phyloP scores from a whole-genome alignment of 2,329 filamentous ascomycete genomes.

The Fusarium metavorans region DNA sequence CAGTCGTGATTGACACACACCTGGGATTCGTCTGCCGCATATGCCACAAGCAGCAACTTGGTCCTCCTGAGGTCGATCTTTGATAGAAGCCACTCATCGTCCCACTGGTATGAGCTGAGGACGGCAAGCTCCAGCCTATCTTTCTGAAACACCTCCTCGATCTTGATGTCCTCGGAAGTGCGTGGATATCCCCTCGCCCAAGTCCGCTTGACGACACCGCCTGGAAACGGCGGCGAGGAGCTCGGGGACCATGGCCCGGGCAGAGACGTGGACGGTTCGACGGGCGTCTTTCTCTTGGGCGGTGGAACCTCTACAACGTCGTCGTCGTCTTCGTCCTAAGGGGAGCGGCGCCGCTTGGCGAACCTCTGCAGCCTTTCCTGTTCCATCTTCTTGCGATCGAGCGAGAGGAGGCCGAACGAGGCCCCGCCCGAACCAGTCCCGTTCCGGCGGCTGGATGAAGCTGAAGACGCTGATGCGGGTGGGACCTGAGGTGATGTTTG shows the following conservation, averaged over 20 bases:
- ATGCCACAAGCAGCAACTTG: slow-evolving; percentile 71
- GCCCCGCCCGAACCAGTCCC: slow-evolving; percentile 31
- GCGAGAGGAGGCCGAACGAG: slow-evolving; percentile 58
- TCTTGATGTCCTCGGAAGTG: slow-evolving; percentile 79
- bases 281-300: slow-evolving; percentile 40
- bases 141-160: slow-evolving; percentile 87
- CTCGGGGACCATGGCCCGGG: slow-evolving; percentile 2
- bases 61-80: slow-evolving; percentile 75
- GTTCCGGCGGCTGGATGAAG: slow-evolving; percentile 29
- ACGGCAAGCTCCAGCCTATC: slow-evolving; percentile 79
- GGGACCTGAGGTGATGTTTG: slow-evolving; percentile 38
- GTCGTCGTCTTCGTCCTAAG: slow-evolving; percentile 39
- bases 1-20: slow-evolving; percentile 52
- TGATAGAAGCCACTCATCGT: slow-evolving; percentile 80
- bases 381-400: slow-evolving; percentile 89
- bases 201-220: slow-evolving; percentile 83
- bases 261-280: slow-evolving; percentile 18
- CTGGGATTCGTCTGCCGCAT: slow-evolving; percentile 64
- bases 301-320: slow-evolving; percentile 47
- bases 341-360: slow-evolving; percentile 62
- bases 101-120: slow-evolving; percentile 88
- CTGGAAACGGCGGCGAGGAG: slow-evolving; percentile 56
- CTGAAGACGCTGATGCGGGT: slow-evolving; percentile 23
- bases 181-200: slow-evolving; percentile 75
- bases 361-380: slow-evolving; percentile 80